Conservation (phyloP, 169 alveolate species). For the Cyclospora cayetanensis region DNA sequence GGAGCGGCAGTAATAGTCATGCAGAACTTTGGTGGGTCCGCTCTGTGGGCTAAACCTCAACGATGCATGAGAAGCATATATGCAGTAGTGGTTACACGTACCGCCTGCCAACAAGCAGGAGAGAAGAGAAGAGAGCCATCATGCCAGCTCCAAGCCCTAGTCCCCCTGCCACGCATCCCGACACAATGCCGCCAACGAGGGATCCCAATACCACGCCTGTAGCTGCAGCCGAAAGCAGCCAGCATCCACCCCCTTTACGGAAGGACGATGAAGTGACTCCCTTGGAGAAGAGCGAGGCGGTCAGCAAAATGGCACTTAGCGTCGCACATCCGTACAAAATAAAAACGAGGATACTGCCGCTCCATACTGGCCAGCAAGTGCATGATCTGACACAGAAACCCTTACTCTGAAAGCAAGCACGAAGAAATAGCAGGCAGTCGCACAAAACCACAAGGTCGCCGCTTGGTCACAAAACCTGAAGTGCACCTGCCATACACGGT, state of each 20-base stretch:
- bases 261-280: constrained; percentile 74
- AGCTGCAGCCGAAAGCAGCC: constrained; percentile 73
- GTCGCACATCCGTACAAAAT: constrained; percentile 14
- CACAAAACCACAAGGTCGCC: too few species aligned
- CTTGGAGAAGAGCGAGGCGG: constrained; percentile 19
- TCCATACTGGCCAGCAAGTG: constrained; percentile 61
- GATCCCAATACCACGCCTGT: constrained; percentile 72
- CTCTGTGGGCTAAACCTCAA: too few species aligned
- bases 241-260: constrained; percentile 77
- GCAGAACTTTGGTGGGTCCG: too few species aligned
- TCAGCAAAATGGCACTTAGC: neutral
- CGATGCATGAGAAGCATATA: too few species aligned
- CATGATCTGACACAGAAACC: constrained; percentile 19
- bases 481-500: too few species aligned
- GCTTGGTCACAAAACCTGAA: too few species aligned
- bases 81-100: too few species aligned
- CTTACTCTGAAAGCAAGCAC: too few species aligned
- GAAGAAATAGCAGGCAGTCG: too few species aligned
- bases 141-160: constrained; percentile 76
- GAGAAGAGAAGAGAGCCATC: constrained; percentile 70
- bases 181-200: constrained; percentile 77
- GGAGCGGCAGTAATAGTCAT: too few species aligned
- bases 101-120: constrained; percentile 76
- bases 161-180: constrained; percentile 75
- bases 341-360: neutral